Conservation (phyloP, 2,329 filamentous ascomycete species). For the Nakataea oryzae region DNA sequence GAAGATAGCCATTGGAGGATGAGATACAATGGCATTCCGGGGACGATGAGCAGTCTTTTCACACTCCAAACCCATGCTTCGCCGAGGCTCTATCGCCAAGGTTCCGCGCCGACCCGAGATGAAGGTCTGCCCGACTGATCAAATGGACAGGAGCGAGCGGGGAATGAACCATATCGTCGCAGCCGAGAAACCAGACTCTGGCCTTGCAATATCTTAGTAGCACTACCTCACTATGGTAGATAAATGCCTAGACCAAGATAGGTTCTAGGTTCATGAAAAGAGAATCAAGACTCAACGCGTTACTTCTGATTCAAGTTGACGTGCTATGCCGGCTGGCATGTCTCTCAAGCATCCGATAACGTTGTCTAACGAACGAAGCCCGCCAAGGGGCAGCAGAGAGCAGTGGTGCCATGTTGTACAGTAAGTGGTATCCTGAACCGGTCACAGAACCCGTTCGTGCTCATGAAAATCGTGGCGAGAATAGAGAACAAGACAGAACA, state of each 20-base stretch:
- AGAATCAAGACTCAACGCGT: neutral
- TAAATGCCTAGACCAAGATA: neutral
- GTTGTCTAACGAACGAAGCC: neutral
- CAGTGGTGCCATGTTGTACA: neutral
- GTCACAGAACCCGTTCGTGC: neutral
- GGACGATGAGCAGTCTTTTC: neutral
- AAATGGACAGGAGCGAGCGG: neutral
- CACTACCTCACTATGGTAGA: neutral
- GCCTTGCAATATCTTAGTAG: neutral
- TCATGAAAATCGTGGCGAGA: constrained; percentile 1
- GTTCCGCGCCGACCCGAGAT: neutral
- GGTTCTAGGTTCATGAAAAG: neutral
- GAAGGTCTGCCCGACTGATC: neutral
- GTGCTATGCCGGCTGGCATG: neutral
- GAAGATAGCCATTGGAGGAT: no score
- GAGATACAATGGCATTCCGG: neutral
- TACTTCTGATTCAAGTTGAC: neutral
- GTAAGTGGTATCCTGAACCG: constrained; percentile 7
- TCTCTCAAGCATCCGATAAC: neutral
- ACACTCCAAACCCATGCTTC: neutral
- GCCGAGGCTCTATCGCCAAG: neutral
- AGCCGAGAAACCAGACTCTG: neutral
- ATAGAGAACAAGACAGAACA: neutral
- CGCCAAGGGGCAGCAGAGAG: neutral
- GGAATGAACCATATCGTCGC: neutral